Percentiles rank a stretch among this genome's conserved stretches.
phyloP scores from a whole-genome alignment of 768 basidiomycete species.

The Hericium erinaceus region DNA sequence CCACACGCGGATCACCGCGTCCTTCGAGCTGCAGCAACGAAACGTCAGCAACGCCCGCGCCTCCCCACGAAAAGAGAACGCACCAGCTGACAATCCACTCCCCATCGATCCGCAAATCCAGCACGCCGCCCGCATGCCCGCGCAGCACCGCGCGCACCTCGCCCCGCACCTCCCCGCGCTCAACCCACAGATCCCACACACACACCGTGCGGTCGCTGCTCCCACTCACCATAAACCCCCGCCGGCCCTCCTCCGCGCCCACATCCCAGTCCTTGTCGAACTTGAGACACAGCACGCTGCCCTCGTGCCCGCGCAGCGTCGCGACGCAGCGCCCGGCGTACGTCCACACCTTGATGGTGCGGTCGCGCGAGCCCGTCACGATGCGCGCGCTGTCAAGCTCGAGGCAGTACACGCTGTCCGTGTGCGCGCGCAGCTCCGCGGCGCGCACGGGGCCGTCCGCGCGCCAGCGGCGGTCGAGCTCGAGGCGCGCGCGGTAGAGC shows the following conservation, averaged over 20 bases:
- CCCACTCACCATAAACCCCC: slow-evolving; percentile 79
- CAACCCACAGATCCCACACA: slow-evolving; percentile 68
- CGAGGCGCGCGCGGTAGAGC: slow-evolving; percentile 6
- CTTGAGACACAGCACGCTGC: slow-evolving; percentile 80
- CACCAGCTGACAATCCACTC: slow-evolving; percentile 92
- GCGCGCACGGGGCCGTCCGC: slow-evolving; percentile 1
- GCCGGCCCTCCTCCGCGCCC: neutral
- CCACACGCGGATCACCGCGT: slow-evolving; percentile 78
- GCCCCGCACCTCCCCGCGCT: slow-evolving; percentile 19
- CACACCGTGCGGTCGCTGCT: slow-evolving; percentile 77
- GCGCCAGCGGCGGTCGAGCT: slow-evolving; percentile 14
- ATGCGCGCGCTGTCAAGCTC: slow-evolving; percentile 70
- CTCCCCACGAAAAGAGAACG: slow-evolving; percentile 21
- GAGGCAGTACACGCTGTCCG: slow-evolving; percentile 73
- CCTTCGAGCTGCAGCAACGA: slow-evolving; percentile 65
- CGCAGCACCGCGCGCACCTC: slow-evolving; percentile 43
- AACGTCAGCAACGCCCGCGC: neutral
- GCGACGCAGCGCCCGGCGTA: slow-evolving; percentile 53
- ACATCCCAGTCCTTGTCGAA: slow-evolving; percentile 62
- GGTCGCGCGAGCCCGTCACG: slow-evolving; percentile 78
- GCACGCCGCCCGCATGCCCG: slow-evolving; percentile 75
- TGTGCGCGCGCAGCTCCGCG: slow-evolving; percentile 7
- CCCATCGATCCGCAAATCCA: slow-evolving; percentile 74
- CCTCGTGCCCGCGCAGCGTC: slow-evolving; percentile 58
- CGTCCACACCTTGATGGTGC: slow-evolving; percentile 81